phyloP scores from a whole-genome alignment of 2,329 filamentous ascomycete genomes.

The Thielaviopsis punctulata region DNA sequence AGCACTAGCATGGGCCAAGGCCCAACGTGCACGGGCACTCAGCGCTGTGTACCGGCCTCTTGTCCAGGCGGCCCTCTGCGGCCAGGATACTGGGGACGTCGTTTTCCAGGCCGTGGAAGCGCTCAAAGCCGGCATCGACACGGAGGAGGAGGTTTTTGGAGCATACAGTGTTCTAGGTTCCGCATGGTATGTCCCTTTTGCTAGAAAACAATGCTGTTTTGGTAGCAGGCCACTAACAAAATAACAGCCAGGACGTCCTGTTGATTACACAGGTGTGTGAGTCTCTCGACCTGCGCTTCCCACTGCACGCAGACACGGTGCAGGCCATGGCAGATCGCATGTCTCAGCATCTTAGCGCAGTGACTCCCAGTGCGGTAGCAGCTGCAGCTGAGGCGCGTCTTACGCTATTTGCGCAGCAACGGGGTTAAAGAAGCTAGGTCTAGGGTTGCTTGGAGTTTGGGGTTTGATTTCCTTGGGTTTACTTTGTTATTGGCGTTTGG shows the following conservation, averaged over 20 bases:
- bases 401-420: constrained; percentile 1
- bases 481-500: no score
- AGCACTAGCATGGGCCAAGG: background rate
- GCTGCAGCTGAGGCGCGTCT: background rate
- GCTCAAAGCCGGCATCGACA: background rate
- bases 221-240: background rate
- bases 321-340: constrained; percentile 1
- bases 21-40: background rate
- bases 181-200: background rate
- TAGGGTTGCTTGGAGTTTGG: background rate
- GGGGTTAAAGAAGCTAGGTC: background rate
- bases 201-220: no score
- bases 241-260: constrained; percentile 1
- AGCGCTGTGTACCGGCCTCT: background rate
- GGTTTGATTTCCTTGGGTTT: no score
- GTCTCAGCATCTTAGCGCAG: background rate
- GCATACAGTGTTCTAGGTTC: background rate
- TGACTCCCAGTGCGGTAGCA: background rate
- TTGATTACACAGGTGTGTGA: constrained; percentile 6
- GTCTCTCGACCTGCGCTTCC: constrained; percentile 4
- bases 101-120: background rate
- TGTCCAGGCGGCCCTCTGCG: background rate
- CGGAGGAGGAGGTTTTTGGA: constrained; percentile 1
- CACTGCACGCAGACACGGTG: constrained; percentile 3
- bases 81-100: background rate